These are phyloP conservation scores for Paramecium bursaria DNA, from an alignment of 73 alveolate species.

Conservation along the genomic window DNA sequence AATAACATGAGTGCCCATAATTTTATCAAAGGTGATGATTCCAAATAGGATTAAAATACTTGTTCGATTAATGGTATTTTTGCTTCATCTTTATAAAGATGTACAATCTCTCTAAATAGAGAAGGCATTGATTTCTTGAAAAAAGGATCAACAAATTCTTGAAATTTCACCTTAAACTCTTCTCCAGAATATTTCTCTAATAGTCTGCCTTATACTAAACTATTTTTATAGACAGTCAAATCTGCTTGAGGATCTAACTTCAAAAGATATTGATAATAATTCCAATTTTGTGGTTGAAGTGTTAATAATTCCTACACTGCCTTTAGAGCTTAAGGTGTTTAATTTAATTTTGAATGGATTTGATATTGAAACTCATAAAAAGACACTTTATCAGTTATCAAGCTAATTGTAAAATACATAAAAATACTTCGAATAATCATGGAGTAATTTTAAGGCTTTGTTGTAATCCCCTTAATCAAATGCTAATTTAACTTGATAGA, in stretches of 20 bases:
- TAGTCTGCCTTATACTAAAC: slow-evolving; percentile 31
- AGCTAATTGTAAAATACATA: not conserved
- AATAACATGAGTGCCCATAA: slow-evolving; percentile 75
- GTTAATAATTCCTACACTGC: slow-evolving; percentile 16
- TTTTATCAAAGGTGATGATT: slow-evolving; percentile 74
- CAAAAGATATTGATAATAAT: not conserved
- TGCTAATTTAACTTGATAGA: slow-evolving; percentile 68
- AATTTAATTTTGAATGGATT: slow-evolving; percentile 3
- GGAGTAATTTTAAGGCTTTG: slow-evolving; percentile 22
- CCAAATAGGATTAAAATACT: slow-evolving; percentile 69
- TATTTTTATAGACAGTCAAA: slow-evolving; percentile 30
- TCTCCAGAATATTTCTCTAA: slow-evolving; percentile 65
- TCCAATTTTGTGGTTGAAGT: slow-evolving; percentile 46
- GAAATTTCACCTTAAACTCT: slow-evolving; percentile 50
- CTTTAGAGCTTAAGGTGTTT: slow-evolving; percentile 15
- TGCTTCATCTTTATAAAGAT: slow-evolving; percentile 67
- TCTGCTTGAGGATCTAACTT: slow-evolving; percentile 20
- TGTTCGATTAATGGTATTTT: slow-evolving; percentile 71
- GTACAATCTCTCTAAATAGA: slow-evolving; percentile 75
- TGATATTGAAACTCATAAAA: slow-evolving; percentile 37
- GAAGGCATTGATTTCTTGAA: slow-evolving; percentile 82
- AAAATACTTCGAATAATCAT: not conserved
- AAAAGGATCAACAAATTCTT: slow-evolving; percentile 64
- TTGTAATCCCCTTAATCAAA: slow-evolving; percentile 36
- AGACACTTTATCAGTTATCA: slow-evolving; percentile 36